A percentile compares a stretch with the other conserved stretches of the same genome.
phyloP scores from a whole-genome alignment of 2,329 filamentous ascomycete species.

The Fusarium torreyae region DNA sequence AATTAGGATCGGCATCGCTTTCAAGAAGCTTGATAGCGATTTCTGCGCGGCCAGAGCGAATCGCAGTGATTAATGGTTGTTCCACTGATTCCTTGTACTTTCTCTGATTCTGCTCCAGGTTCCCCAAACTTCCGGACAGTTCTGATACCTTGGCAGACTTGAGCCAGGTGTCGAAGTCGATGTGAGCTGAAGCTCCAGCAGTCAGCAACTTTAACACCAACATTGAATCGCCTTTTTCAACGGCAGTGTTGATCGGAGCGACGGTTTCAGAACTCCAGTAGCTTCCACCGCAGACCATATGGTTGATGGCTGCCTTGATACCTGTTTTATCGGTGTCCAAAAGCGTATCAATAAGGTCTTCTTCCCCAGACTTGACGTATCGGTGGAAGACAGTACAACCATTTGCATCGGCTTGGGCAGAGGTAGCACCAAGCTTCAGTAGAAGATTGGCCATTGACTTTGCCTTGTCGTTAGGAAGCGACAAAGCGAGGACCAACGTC shows the following conservation, averaged over 20 bases:
- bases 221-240: constrained; percentile 66
- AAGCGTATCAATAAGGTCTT: constrained; percentile 64
- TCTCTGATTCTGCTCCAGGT: constrained; percentile 64
- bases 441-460: constrained; percentile 76
- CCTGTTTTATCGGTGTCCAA: constrained; percentile 72
- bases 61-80: constrained; percentile 79
- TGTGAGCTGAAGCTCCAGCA: constrained; percentile 70
- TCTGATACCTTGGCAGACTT: constrained; percentile 66
- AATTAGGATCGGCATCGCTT: constrained; percentile 76
- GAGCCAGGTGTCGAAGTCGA: constrained; percentile 76
- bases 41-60: constrained; percentile 58
- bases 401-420: constrained; percentile 78
- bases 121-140: constrained; percentile 53
- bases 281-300: constrained; percentile 64
- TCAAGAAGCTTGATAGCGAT: constrained; percentile 72
- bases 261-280: constrained; percentile 56
- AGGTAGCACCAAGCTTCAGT: constrained; percentile 79
- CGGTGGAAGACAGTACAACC: constrained; percentile 77
- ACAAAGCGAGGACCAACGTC: constrained; percentile 77
- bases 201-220: constrained; percentile 74
- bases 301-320: constrained; percentile 76
- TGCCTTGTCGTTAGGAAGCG: constrained; percentile 74
- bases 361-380: constrained; percentile 67
- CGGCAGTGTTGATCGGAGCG: constrained; percentile 72
- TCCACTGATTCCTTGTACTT: constrained; percentile 64